phyloP scores from a whole-genome alignment of 371 early-diverging fungal species.

The Mortierella sp. region DNA sequence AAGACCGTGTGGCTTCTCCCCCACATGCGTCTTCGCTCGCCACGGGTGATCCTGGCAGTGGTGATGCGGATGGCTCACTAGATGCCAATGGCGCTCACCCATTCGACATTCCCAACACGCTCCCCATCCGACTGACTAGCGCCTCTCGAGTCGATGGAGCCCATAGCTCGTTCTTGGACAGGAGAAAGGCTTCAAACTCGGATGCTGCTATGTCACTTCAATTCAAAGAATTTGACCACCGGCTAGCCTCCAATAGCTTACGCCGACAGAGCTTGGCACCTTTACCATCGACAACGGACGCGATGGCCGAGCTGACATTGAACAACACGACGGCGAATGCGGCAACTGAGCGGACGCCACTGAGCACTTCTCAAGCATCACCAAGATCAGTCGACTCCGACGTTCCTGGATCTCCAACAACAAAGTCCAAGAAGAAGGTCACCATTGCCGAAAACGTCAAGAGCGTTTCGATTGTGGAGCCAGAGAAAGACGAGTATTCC shows the following conservation, averaged over 20 bases:
- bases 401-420: conserved; percentile 12
- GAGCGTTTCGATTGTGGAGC: conserved; percentile 43
- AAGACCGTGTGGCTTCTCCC: conserved; percentile 29
- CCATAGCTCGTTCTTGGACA: conserved; percentile 31
- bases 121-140: conserved; percentile 45
- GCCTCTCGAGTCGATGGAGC: conserved; percentile 36
- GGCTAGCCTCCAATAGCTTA: conserved; percentile 42
- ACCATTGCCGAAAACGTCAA: conserved; percentile 35
- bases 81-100: conserved; percentile 28
- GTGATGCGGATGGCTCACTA: conserved; percentile 5
- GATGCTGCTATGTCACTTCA: conserved; percentile 47
- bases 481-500: conserved; percentile 4
- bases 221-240: conserved; percentile 53
- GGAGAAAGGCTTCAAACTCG: conserved; percentile 27
- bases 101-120: conserved; percentile 37
- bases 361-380: conserved; percentile 18
- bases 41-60: conserved; percentile 14
- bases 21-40: conserved; percentile 21
- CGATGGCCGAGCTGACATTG: conserved; percentile 17
- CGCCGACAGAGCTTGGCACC: conserved; percentile 47
- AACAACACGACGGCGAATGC: conserved; percentile 37
- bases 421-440: conserved; percentile 47
- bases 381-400: conserved; percentile 6
- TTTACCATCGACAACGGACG: not conserved
- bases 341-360: conserved; percentile 8